These are phyloP conservation scores for Wickerhamiella sergipiensis DNA, from an alignment of 805 yeast species.

Conservation along the genomic window DNA sequence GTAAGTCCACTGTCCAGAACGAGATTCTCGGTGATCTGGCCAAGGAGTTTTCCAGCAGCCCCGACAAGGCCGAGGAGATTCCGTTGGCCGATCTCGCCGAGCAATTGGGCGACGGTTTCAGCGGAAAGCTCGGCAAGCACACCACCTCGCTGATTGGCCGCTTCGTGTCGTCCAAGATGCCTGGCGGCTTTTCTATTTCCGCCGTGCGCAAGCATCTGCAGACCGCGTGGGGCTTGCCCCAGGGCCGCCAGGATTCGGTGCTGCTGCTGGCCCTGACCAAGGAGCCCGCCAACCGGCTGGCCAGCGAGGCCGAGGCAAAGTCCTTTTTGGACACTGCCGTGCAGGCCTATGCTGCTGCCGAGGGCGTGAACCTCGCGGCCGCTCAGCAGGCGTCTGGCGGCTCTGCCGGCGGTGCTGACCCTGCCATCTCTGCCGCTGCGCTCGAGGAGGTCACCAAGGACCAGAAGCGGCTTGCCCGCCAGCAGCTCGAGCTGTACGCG, in stretches of 20 bases:
- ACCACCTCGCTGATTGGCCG: conserved; percentile 80
- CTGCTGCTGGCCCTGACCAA: conserved; percentile 68
- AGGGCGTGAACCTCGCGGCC: conserved; percentile 69
- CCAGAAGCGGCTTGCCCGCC: conserved; percentile 55
- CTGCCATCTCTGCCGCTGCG: conserved; percentile 89
- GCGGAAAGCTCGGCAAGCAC: conserved; percentile 86
- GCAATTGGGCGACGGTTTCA: conserved; percentile 79
- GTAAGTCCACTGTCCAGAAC: conserved; percentile 96
- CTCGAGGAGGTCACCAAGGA: conserved; percentile 69
- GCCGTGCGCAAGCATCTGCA: conserved; percentile 85
- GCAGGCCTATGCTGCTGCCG: conserved; percentile 69
- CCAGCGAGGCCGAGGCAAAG: conserved; percentile 79
- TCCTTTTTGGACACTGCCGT: conserved; percentile 71
- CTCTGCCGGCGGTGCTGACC: conserved; percentile 50
- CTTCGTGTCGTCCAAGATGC: conserved; percentile 93
- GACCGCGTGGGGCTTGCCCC: conserved; percentile 80
- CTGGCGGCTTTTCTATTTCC: conserved; percentile 95
- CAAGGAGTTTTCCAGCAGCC: conserved; percentile 94
- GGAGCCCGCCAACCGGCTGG: conserved; percentile 87
- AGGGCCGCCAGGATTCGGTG: conserved; percentile 90
- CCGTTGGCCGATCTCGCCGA: conserved; percentile 94
- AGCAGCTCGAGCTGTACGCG: conserved; percentile 83
- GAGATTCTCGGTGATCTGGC: conserved; percentile 98
- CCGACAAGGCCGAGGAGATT: conserved; percentile 98
- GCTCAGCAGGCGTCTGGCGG: conserved; percentile 37